These are phyloP conservation scores for Chaetomium olivaceum DNA, from an alignment of 2,329 filamentous ascomycete genomes.

Conservation along the genomic window DNA sequence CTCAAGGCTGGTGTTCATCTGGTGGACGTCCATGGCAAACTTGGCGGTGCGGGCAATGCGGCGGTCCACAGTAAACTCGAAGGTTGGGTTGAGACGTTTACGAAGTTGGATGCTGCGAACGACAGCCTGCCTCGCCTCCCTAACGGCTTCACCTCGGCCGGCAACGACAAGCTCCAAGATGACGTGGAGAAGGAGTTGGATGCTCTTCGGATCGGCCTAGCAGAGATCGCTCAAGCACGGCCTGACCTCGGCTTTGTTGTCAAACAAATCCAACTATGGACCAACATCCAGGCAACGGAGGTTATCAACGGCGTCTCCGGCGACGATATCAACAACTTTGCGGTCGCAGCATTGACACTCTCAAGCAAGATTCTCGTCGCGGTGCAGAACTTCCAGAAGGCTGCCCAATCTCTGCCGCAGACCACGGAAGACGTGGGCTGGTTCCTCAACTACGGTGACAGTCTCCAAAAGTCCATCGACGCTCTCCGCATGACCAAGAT, in stretches of 20 bases:
- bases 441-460: constrained; percentile 58
- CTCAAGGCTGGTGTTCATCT: constrained; percentile 63
- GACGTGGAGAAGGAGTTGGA: constrained; percentile 42
- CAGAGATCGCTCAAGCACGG: constrained; percentile 45
- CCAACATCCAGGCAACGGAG: constrained; percentile 39
- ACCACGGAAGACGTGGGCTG: constrained; percentile 64
- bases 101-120: constrained; percentile 45
- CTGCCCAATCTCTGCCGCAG: constrained; percentile 54
- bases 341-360: constrained; percentile 60
- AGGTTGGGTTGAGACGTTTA: constrained; percentile 53
- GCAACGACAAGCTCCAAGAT: constrained; percentile 38
- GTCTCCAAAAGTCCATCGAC: constrained; percentile 54
- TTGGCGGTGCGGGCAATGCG: constrained; percentile 56
- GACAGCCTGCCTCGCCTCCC: constrained; percentile 52
- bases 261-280: constrained; percentile 67
- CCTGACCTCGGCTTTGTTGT: constrained; percentile 66
- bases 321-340: constrained; percentile 48
- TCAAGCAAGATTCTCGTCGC: constrained; percentile 77
- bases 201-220: constrained; percentile 45
- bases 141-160: constrained; percentile 47
- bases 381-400: constrained; percentile 69
- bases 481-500: constrained; percentile 62
- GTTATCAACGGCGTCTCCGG: constrained; percentile 22
- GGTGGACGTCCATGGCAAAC: constrained; percentile 65
- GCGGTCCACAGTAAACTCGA: constrained; percentile 48